Percentiles rank a stretch among this genome's conserved stretches.
Evolutionary conservation across 2,329 filamentous ascomycete genomes (phyloP).

Genomic region (Calycina herbarum): DNA sequence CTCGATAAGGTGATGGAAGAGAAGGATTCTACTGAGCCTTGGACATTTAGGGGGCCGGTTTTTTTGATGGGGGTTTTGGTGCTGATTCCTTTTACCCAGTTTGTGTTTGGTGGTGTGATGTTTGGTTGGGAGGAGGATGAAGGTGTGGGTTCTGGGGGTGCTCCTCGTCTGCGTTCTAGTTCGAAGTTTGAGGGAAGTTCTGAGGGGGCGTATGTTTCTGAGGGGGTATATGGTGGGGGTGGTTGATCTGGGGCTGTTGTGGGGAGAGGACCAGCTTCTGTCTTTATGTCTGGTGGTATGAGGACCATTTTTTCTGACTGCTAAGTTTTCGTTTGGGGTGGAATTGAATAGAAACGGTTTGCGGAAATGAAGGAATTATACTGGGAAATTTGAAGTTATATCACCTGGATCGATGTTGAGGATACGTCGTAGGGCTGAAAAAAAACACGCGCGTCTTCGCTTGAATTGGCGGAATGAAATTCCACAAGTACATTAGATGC

Average conservation of each 20-base stretch:
- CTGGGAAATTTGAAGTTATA: background rate
- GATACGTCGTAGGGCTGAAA: no score
- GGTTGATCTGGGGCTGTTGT: background rate
- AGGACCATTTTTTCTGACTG: constrained; percentile 1
- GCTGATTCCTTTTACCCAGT: background rate
- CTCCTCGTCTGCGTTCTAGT: no score
- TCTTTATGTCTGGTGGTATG: constrained; percentile 3
- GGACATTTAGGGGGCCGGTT: constrained; percentile 5
- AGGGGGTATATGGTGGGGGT: background rate
- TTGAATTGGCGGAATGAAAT: no score
- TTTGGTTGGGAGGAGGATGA: background rate
- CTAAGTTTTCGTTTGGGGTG: no score
- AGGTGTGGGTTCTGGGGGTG: background rate
- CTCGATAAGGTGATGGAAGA: constrained; percentile 21
- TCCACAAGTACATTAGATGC: no score
- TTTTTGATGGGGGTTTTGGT: background rate
- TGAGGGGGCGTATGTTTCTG: background rate
- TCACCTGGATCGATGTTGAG: background rate
- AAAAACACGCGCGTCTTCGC: no score
- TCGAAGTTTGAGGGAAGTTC: background rate
- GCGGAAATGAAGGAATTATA: background rate
- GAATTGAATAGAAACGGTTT: background rate
- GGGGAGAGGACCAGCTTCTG: background rate
- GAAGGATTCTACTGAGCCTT: constrained; percentile 11
- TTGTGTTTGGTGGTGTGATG: background rate